Evolutionary conservation across 768 basidiomycete genomes (phyloP).

Genomic region (Panaeolus cyanescens): DNA sequence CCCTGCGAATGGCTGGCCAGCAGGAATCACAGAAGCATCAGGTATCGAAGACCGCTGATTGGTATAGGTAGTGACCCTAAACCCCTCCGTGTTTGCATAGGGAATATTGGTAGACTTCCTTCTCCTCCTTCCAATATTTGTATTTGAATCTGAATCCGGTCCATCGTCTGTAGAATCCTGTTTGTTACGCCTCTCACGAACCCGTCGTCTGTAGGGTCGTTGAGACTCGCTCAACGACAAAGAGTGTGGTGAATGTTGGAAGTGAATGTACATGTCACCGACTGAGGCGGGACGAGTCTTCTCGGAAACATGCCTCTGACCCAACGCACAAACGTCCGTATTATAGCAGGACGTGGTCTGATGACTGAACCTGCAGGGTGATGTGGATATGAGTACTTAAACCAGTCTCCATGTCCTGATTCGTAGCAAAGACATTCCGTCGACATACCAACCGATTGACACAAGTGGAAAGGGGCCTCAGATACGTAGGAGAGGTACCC

Average conservation of each 20-base stretch:
- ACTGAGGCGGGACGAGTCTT: neutral
- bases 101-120: neutral
- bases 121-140: neutral
- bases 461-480: too few relatives aligned
- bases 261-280: neutral
- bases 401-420: too few relatives aligned
- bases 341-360: too few relatives aligned
- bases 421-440: too few relatives aligned
- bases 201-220: neutral
- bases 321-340: neutral
- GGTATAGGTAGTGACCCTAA: neutral
- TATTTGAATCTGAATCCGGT: too few relatives aligned
- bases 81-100: neutral
- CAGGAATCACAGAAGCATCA: constrained; percentile 31
- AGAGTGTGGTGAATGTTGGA: neutral
- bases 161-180: neutral
- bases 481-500: too few relatives aligned
- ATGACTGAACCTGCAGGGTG: too few relatives aligned
- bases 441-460: too few relatives aligned
- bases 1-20: constrained; percentile 47
- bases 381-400: too few relatives aligned
- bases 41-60: neutral
- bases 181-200: neutral
- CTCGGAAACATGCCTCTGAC: neutral
- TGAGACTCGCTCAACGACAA: neutral